These are phyloP conservation scores for Podospora comata DNA, from an alignment of 495 filamentous ascomycete species.

Conservation along the genomic window DNA sequence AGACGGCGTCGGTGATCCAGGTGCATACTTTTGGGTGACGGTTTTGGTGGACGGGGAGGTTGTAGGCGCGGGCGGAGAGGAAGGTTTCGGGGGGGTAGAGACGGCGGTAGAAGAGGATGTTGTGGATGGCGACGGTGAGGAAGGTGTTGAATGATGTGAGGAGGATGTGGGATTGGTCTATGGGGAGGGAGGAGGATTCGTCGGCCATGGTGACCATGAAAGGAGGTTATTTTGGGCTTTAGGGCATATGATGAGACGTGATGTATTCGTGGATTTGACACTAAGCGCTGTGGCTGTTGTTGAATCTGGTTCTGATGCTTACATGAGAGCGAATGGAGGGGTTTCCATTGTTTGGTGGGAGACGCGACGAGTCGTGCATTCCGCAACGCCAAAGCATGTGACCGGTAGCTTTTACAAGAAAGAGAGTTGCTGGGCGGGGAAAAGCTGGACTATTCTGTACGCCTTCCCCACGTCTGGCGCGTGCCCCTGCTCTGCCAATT, in stretches of 20 bases:
- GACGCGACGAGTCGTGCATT: neutral
- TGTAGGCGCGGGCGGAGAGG: constrained; percentile 77
- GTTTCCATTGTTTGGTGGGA: neutral
- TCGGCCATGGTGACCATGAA: neutral
- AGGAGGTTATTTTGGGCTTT: no score
- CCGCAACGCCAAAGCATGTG: constrained; percentile 30
- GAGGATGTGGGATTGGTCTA: constrained; percentile 42
- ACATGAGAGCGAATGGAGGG: neutral
- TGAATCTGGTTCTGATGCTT: neutral
- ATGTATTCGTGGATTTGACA: neutral
- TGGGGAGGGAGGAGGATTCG: constrained; percentile 7
- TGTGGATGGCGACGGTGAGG: constrained; percentile 85
- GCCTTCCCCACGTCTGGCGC: neutral
- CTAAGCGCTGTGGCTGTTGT: neutral
- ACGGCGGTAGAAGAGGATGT: constrained; percentile 80
- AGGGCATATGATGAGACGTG: neutral
- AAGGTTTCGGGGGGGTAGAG: constrained; percentile 84
- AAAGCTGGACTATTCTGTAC: neutral
- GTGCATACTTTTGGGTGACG: constrained; percentile 87
- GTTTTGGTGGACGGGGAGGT: constrained; percentile 82
- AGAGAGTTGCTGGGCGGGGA: neutral
- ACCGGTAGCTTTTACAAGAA: constrained; percentile 8
- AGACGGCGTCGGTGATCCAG: constrained; percentile 83
- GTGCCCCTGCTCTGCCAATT: neutral
- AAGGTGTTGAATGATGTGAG: constrained; percentile 67